Conservation (phyloP, 768 basidiomycete species). For the Rossbeevera mucosa region DNA sequence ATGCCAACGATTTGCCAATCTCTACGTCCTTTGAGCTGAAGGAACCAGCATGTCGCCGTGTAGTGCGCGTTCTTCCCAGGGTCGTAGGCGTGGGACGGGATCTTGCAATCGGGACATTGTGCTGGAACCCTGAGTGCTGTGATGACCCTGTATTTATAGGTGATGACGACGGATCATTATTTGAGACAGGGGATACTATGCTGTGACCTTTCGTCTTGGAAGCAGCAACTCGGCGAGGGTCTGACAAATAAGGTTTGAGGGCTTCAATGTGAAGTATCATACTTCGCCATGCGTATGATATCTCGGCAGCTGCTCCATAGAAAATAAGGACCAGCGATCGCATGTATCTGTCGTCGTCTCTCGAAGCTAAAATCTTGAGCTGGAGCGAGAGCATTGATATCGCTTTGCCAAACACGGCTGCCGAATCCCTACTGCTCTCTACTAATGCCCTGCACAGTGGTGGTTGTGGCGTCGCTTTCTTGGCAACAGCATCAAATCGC, state of each 20-base stretch:
- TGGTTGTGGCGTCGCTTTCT: slow-evolving; percentile 63
- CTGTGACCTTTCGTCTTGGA: slow-evolving; percentile 27
- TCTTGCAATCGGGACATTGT: slow-evolving; percentile 27
- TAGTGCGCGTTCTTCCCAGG: slow-evolving; percentile 47
- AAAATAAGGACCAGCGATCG: slow-evolving; percentile 82
- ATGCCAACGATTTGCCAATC: slow-evolving; percentile 74
- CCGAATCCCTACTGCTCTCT: slow-evolving; percentile 79
- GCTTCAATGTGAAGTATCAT: slow-evolving; percentile 69
- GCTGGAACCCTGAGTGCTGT: slow-evolving; percentile 18
- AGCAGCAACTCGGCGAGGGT: slow-evolving; percentile 35
- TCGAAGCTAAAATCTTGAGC: slow-evolving; percentile 65
- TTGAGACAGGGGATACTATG: slow-evolving; percentile 23
- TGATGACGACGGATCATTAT: slow-evolving; percentile 24
- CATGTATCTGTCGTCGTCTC: slow-evolving; percentile 83
- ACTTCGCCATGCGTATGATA: slow-evolving; percentile 77
- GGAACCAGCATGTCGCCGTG: slow-evolving; percentile 87
- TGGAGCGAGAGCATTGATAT: slow-evolving; percentile 78
- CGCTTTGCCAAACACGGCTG: slow-evolving; percentile 83
- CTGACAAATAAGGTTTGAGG: slow-evolving; percentile 59
- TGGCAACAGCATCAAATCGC: slow-evolving; percentile 80
- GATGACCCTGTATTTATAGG: slow-evolving; percentile 27
- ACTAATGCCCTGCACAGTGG: slow-evolving; percentile 71
- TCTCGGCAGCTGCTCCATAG: slow-evolving; percentile 86
- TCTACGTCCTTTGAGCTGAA: slow-evolving; percentile 92
- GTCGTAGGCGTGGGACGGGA: slow-evolving; percentile 26